phyloP scores from a whole-genome alignment of 2,329 filamentous ascomycete species.

The Sporothrix euskadiensis region DNA sequence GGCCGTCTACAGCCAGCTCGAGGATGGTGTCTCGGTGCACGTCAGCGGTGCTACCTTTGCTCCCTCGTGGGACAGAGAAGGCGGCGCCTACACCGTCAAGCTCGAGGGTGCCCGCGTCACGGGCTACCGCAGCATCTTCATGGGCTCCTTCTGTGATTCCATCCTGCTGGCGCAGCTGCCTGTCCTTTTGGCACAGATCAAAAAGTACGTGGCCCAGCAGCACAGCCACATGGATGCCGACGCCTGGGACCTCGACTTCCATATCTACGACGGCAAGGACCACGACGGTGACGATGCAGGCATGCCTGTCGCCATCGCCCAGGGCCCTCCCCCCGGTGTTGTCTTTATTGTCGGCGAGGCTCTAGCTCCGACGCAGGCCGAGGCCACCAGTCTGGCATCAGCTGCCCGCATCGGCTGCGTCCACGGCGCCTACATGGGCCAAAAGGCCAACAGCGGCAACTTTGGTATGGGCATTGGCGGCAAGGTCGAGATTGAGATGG shows the following conservation, averaged over 20 bases:
- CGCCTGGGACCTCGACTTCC: constrained; percentile 41
- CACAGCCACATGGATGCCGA: constrained; percentile 40
- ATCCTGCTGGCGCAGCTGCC: constrained; percentile 36
- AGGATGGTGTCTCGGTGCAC: constrained; percentile 43
- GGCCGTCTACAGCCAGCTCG: constrained; percentile 47
- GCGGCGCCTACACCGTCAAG: constrained; percentile 43
- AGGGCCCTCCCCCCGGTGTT: constrained; percentile 39
- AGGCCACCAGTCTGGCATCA: constrained; percentile 47
- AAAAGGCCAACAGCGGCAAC: constrained; percentile 55
- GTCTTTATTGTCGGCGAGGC: constrained; percentile 52
- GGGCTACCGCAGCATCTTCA: constrained; percentile 22
- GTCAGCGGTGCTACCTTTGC: constrained; percentile 45
- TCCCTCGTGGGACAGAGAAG: constrained; percentile 24
- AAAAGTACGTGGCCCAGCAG: constrained; percentile 39
- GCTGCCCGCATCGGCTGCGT: constrained; percentile 41
- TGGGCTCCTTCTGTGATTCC: constrained; percentile 43
- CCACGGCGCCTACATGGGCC: constrained; percentile 51
- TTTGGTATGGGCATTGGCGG: constrained; percentile 41
- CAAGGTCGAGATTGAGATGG: constrained; percentile 17
- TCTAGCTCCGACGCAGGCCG: constrained; percentile 47
- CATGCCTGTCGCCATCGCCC: not conserved
- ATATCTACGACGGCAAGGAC: constrained; percentile 44
- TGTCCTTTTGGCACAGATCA: constrained; percentile 47
- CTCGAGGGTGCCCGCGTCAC: constrained; percentile 45
- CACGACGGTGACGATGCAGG: not conserved